These are phyloP conservation scores for Fusarium sp. DNA, from an alignment of 2,329 filamentous ascomycete genomes.

Conservation along the genomic window DNA sequence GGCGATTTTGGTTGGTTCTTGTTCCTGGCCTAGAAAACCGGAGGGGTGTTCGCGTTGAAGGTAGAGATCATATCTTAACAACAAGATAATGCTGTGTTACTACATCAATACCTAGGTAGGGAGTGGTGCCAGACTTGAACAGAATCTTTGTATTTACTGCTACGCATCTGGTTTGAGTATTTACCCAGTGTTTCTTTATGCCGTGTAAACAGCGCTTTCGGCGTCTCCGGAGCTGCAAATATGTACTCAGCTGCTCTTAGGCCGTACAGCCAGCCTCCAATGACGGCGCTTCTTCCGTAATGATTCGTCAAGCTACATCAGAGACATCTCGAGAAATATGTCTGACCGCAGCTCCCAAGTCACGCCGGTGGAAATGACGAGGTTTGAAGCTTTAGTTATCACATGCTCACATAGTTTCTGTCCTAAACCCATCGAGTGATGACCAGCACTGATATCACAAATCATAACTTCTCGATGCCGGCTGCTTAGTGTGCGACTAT, in stretches of 20 bases:
- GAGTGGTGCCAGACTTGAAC: background rate
- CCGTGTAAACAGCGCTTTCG: background rate
- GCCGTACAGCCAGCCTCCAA: too few relatives aligned
- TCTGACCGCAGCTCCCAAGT: background rate
- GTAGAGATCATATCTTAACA: background rate
- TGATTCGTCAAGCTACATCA: background rate
- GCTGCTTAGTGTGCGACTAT: background rate
- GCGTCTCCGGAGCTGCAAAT: conserved; percentile 1
- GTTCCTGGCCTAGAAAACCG: conserved; percentile 21
- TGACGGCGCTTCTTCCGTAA: too few relatives aligned
- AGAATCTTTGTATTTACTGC: background rate
- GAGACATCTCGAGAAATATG: background rate
- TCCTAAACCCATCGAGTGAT: background rate
- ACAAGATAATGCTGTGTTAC: background rate
- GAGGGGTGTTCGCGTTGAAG: background rate
- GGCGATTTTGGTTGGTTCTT: conserved; percentile 23
- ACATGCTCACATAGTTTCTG: background rate
- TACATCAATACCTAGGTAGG: background rate
- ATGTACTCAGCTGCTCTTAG: too few relatives aligned
- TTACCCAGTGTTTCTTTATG: background rate
- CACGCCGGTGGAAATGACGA: conserved; percentile 12
- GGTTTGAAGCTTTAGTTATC: conserved; percentile 2
- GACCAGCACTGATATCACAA: conserved; percentile 1
- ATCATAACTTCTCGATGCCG: conserved; percentile 3
- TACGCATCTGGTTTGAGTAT: background rate